Base-by-base conservation (phyloP, 1,139 yeast genomes). In the Wickerhamomyces sp. region DNA sequence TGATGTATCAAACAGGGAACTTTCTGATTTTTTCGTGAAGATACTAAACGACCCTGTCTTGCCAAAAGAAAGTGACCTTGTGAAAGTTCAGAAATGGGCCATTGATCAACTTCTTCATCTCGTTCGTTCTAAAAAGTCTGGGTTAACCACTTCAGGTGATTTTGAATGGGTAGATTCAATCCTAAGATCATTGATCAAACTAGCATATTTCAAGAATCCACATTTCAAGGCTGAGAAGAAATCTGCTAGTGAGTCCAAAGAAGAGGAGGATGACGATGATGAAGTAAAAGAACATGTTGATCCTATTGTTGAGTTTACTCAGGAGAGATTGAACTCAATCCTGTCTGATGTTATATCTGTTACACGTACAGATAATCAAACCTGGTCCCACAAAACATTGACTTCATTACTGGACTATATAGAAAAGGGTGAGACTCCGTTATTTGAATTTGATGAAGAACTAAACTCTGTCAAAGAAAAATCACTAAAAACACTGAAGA, bases 41-140 rank as follows among this genome's bases (percentile, higher is more conserved):
- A 53, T 63, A 10, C 53, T 71, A 14, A 37, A 58, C 10, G 26
- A 32, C 5, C 37, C 55, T 18, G 58, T 58, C 23, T 35, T 43
- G 1, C 34, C 15, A 9, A 58, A 52, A 13, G 62, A 62, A 5
- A 63, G 46, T 23, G 52, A 51, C 30, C 10, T 38, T 10, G 10
- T 71, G 23, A 76, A 75, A 50, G 66, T 74, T 10, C 71, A 79
- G 47, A 78, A 75, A 58, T 89, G 93, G 82, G 74, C 78, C 10
- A 65, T 88, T 42, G 96, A 89, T 61, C 78, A 79, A 46, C 58
- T 86, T 29, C 69, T 85, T 23, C 75, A 76, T 44, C 64, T 88
- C 14, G 69, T 83, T 6, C 74, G 86, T 56, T 64, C 68, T 53
- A 72, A 80, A 57, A 74, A 74, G 58, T 36, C 50, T 2, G 45